Evolutionary conservation across 2,329 filamentous ascomycete species (phyloP), one percentile per base, ranked within the genome.

Genomic region (Penicillium sp.): DNA sequence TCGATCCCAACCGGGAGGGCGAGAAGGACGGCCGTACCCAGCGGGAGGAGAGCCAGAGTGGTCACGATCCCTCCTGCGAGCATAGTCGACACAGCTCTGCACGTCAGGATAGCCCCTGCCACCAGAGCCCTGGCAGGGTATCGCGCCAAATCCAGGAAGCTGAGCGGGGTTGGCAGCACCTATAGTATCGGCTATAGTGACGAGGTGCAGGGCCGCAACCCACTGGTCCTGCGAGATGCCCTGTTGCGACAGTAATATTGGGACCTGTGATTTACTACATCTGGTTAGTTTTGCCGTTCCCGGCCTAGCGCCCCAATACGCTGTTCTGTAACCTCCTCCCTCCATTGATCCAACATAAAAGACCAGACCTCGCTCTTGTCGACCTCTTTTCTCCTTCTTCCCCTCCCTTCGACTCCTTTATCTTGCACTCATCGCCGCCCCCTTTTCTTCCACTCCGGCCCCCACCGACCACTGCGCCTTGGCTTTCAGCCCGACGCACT

Each of bases 171-270:
- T 71, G 30, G 57, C 63, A 74, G 57, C 63, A 26, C 62, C 62
- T 65, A 69, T 68, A 6, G 40, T 7, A 60, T 72, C 74, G 59
- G 71, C 68, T 68, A 75, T 73, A 61, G 70, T 82, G 61, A 85
- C 78, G 55, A 84, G 80, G 67, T 82, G 78, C 35, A 86, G 71
- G n/a, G 84, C 81, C 3, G 83, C 81, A 6, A 76, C 87, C 78
- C 92, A 92, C 76, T 93, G 89, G 63, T 95, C 92, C 76, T 90
- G 83, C 2, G 90, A 85, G 28, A 95, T 82, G 51, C 91, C 91
- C 72, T 93, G 90, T 73, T 90, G 73, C 42, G 91, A 87, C 59
- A 90, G 80, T n/a, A n/a, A n/a, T n/a, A n/a, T n/a, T n/a, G n/a
- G n/a, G n/a, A n/a, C n/a, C n/a, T n/a, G n/a, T n/a, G n/a, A n/a